Base-by-base conservation (phyloP, 208 protist genomes). In the Leishmania arabica region DNA sequence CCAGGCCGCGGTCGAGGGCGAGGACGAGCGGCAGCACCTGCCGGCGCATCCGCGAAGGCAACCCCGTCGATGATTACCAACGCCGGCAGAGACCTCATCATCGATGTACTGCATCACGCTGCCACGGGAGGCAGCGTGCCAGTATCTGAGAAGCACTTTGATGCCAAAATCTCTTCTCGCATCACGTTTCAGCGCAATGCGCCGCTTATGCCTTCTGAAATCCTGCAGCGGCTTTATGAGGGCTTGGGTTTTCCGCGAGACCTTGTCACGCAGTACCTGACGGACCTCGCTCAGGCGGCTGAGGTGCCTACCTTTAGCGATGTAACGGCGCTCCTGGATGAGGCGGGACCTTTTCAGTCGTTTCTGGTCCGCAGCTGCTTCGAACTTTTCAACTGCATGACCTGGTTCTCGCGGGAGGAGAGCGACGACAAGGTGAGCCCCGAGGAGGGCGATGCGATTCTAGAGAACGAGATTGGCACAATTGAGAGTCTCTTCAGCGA, bases 71-170 rank as follows among this genome's bases (percentile, higher is more conserved):
- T 96, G 88, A 93, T 96, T 40, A 91, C 92, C 64, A 88, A 81
- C 45, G 90, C 92, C 1, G 88, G 89, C 9, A 83, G 90, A 27
- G 95, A 98, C 13, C 87, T 98, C 47, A 93, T 98, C 62, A 93
- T 96, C 75, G 95, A 98, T 76, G 95, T 98, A 31, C 89, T 98
- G 60, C 93, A 96, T 56, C 95, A 98, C 85, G 93, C 92, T 42
- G 95, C 93, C 3, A 95, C 87, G 6, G 91, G 90, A n/a, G 95
- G 95, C 24, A 86, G 78, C 51, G 91, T 95, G 51, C 91, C 93
- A 11, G 92, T 98, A 71, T 86, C 95, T 13, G 92, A 96, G 84
- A 92, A 91, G 78, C 95, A 98, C 85, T 98, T 98, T 80, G 90
- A 98, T 71, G 62, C 88, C 31, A 89, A 86, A 15, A 76, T 89